Conservation (phyloP, 805 yeast species). For the Komagataella pseudopastoris region DNA sequence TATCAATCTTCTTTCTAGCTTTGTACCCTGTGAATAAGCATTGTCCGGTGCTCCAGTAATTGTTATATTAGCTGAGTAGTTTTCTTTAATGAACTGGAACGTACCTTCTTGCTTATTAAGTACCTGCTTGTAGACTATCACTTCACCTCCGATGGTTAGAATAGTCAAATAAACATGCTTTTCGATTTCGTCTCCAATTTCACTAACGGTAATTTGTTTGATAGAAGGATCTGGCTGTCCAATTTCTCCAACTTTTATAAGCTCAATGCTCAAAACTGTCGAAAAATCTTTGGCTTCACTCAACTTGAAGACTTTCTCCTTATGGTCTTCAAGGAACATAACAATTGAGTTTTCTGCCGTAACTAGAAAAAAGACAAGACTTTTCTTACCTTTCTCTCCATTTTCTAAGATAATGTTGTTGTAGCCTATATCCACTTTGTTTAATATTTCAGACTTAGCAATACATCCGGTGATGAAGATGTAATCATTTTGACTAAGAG, state of each 20-base stretch:
- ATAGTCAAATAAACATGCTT: slow-evolving; percentile 56
- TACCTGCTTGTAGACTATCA: slow-evolving; percentile 49
- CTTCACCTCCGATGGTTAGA: slow-evolving; percentile 72
- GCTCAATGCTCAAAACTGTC: slow-evolving; percentile 25
- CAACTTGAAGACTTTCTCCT: slow-evolving; percentile 39
- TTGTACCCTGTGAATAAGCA: slow-evolving; percentile 56
- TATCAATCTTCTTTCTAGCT: slow-evolving; percentile 54
- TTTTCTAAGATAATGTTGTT: slow-evolving; percentile 9
- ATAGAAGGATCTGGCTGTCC: slow-evolving; percentile 60
- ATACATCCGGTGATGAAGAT: slow-evolving; percentile 52
- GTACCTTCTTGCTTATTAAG: slow-evolving; percentile 24
- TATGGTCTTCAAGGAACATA: slow-evolving; percentile 42
- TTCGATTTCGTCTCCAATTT: slow-evolving; percentile 42
- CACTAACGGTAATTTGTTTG: slow-evolving; percentile 48
- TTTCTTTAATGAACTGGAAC: slow-evolving; percentile 26
- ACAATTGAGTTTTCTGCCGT: slow-evolving; percentile 70
- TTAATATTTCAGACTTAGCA: slow-evolving; percentile 32
- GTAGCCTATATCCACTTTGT: slow-evolving; percentile 22
- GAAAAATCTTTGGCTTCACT: slow-evolving; percentile 33
- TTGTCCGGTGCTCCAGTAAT: slow-evolving; percentile 75
- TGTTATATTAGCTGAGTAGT: slow-evolving; percentile 25
- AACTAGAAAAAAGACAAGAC: slow-evolving; percentile 45
- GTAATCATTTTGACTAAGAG: not conserved
- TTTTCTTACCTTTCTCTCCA: slow-evolving; percentile 7
- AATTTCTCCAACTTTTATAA: slow-evolving; percentile 33